phyloP scores from a whole-genome alignment of 805 yeast species.

The Candida endomychidarum region DNA sequence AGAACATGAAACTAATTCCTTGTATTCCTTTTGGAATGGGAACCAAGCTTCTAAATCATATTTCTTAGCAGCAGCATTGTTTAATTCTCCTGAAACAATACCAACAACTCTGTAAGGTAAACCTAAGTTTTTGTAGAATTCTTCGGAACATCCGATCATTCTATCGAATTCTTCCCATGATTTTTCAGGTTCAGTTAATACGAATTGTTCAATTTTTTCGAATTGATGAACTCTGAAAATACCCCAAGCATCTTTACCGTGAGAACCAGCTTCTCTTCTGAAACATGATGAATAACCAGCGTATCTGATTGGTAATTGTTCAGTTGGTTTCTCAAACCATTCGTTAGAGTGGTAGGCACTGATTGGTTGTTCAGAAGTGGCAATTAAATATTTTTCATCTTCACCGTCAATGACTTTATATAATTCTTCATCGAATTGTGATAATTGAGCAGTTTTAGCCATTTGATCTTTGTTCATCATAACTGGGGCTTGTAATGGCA shows the following conservation, averaged over 20 bases:
- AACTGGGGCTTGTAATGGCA: slow-evolving; percentile 95
- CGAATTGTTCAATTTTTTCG: slow-evolving; percentile 97
- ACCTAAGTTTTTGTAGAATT: slow-evolving; percentile 86
- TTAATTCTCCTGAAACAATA: slow-evolving; percentile 96
- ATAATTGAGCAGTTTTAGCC: slow-evolving; percentile 99
- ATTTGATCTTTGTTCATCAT: slow-evolving; percentile 99
- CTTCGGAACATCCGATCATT: slow-evolving; percentile 90
- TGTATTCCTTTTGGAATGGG: slow-evolving; percentile 98
- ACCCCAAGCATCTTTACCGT: slow-evolving; percentile 99
- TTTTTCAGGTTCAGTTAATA: slow-evolving; percentile 94
- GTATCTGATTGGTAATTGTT: slow-evolving; percentile 93
- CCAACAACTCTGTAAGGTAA: slow-evolving; percentile 97
- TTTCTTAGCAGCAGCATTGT: slow-evolving; percentile 98
- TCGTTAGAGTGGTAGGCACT: slow-evolving; percentile 96
- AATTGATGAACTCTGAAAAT: slow-evolving; percentile 98
- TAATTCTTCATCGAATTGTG: slow-evolving; percentile 96
- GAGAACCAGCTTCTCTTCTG: slow-evolving; percentile 99
- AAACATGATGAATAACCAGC: slow-evolving; percentile 99
- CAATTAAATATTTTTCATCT: slow-evolving; percentile 96
- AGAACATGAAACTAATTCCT: slow-evolving; percentile 97
- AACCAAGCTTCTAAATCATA: slow-evolving; percentile 99
- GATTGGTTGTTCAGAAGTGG: slow-evolving; percentile 98
- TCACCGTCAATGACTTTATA: slow-evolving; percentile 96
- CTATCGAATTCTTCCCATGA: slow-evolving; percentile 97
- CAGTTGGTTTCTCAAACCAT: slow-evolving; percentile 97